Evolutionary conservation across 768 basidiomycete species (phyloP), one percentile per base, ranked within the genome.

Genomic region (Calocybe indica): DNA sequence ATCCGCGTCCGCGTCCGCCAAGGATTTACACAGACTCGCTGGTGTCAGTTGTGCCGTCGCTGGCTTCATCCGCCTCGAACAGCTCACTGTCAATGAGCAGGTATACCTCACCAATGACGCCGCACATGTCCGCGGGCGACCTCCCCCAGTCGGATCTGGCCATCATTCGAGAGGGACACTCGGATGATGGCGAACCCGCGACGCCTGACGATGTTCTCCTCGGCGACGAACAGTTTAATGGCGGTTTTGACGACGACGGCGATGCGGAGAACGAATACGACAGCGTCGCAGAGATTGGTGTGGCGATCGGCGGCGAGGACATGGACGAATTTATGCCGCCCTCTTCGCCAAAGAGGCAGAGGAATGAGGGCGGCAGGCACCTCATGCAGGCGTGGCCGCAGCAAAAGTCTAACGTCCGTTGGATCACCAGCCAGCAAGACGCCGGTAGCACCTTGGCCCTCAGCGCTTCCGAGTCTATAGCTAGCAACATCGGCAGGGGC

Each of bases 31-130:
- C 52, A 1, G 56, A 55, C 37, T 53, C 54, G 7, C 43, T 49
- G 14, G 52, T 50, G 32, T 51, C 50, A 10, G 22, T 50, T 5
- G 42, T 52, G n/a, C 74, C 74, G n/a, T 75, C 77, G 7, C 62
- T 79, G 43, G 62, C 67, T 30, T 72, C 72, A 42, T 74, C 70
- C 29, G 61, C 54, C 6, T 73, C 72, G 1, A 59, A 55, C 47
- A 70, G 69, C 45, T 73, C 72, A 4, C 57, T 58, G 3, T 54
- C 60, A 31, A 49, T 47, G 14, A 43, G 54, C 46, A 62, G 58
- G 43, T 70, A 49, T 58, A 43, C 52, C 54, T 60, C 57, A 31
- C 50, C 22, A 22, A 22, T 22, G 22, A 22, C 22, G 22, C 22
- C 22, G 22, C 22, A 22, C 22, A 22, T 22, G 22, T 43, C 42